Conservation (phyloP, 768 basidiomycete genomes). For the Cantharellus anzutake region DNA sequence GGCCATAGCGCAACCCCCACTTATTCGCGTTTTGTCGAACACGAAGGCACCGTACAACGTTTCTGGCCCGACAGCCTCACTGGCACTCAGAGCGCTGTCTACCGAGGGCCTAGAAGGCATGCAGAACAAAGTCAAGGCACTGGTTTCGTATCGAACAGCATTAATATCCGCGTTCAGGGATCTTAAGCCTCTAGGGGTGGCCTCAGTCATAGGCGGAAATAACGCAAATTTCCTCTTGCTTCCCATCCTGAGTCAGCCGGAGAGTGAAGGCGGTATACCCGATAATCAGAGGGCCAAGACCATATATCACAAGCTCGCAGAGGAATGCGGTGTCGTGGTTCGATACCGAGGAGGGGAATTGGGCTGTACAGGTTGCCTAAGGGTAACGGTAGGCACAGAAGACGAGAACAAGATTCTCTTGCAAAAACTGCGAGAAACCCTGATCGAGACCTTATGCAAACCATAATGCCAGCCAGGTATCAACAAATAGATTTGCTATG, state of each 20-base stretch:
- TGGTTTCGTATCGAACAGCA: constrained; percentile 35
- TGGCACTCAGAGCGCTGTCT: constrained; percentile 65
- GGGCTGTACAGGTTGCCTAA: constrained; percentile 72
- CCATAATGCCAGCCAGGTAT: background rate
- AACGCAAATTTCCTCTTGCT: constrained; percentile 84
- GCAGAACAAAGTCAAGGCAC: constrained; percentile 39
- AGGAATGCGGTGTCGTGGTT: constrained; percentile 73
- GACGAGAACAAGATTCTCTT: constrained; percentile 55
- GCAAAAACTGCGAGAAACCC: constrained; percentile 30
- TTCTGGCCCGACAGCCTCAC: constrained; percentile 68
- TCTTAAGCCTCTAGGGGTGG: constrained; percentile 31
- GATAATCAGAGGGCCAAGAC: constrained; percentile 20
- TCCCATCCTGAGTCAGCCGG: constrained; percentile 38
- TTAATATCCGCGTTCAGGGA: constrained; percentile 32
- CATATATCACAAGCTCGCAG: constrained; percentile 71
- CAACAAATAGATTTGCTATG: background rate
- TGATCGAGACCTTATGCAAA: background rate
- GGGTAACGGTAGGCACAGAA: constrained; percentile 76
- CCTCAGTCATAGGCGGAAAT: constrained; percentile 54
- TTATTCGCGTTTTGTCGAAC: constrained; percentile 82
- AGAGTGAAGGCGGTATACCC: constrained; percentile 20
- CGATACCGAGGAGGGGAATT: constrained; percentile 70
- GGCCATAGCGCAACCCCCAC: constrained; percentile 70
- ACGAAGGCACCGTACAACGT: constrained; percentile 98
- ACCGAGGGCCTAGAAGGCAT: constrained; percentile 41